Base-by-base conservation (phyloP, 257 asterid species). In the Rubia yunnanensis region DNA sequence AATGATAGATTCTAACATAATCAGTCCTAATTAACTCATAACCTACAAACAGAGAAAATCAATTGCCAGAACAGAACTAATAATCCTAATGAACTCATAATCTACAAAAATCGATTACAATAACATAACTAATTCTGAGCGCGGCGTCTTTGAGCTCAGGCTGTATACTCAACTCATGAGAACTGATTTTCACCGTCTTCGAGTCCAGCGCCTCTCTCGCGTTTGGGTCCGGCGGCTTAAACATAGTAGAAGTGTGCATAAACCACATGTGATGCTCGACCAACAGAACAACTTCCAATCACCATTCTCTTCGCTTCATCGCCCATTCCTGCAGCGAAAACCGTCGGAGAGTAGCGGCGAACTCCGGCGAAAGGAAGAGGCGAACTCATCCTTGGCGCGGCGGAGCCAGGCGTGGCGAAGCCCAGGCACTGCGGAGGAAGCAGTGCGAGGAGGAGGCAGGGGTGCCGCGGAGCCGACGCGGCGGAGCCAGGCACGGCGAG, bases 191-290 rank as follows among this genome's bases (percentile, higher is more conserved):
- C 48, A 94, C 59, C 55, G 66, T 68, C 10, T 35, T 30, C 0
- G 95, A 81, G 46, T 88, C 86, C 79, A 90, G 72, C 9, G 97
- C 99, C 70, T 90, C 94, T 75, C 80, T 86, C 0, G 99, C 90
- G 68, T 85, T 86, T 76, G 66, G 84, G 77, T 72, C 85, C 9
- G 97, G 86, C 24, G 79, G 66, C 84, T 82, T 90, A 82, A 90
- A 94, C 66, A 63, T 70, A 26, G 73, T 65, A n/a, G 78, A 53
- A 18, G 95, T 77, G 60, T 83, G 85, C 79, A 85, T 68, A 62
- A 90, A 81, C 97, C 99, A 90, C 4, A 77, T 69, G 68, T 86
- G 89, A 76, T 88, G 82, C 31, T 82, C 96, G 81, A 78, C 82
- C 81, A 94, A 73, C n/a, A n/a, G n/a, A n/a, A n/a, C n/a, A n/a